Base-by-base conservation (phyloP, 202 grass and related monocot genomes). In the Musa balbisiana region DNA sequence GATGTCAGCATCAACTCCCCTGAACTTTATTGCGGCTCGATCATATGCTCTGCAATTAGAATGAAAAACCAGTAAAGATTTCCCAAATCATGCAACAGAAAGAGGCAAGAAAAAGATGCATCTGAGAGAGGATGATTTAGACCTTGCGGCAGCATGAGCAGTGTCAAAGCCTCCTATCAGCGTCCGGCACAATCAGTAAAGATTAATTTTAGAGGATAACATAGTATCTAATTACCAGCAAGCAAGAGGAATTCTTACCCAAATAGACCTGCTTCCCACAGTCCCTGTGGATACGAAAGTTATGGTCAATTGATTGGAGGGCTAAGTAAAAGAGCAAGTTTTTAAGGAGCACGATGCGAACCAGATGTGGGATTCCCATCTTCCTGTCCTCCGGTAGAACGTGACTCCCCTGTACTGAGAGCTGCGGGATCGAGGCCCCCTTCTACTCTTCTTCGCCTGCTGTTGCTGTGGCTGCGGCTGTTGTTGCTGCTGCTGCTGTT, bases 71-170 rank as follows among this genome's bases (percentile, higher is more conserved):
- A 63, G 17, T 51, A 3, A 51, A n/a, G 21, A 3, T 64, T 64
- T 63, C 3, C 9, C 13, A 10, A 43, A 43, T 43, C 33, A 43
- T 43, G 33, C 33, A 43, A 43, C 11, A n/a, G 9, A 52, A 2
- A 22, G 10, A 22, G 16, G 49, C 8, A 64, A 52, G 24, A 8
- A 10, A 29, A 9, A 52, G 8, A 16, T 49, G 20, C 55, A 22
- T 11, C 20, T 11, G 4, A 14, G 22, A 22, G 58, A 64, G 50
- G 11, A 76, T 50, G 3, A 21, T 76, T 64, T n/a, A 43, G 24
- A 94, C 95, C 95, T 94, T 86, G 95, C 95, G 78, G 95, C 95
- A 79, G 89, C 85, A 79, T 99, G 95, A 71, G 91, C 91, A 60
- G 95, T 99, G 83, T 99, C 95, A 69, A 99, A 99, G 80, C 95